Evolutionary conservation across 73 alveolate genomes (phyloP), one percentile per base, ranked within the genome.

Genomic region (Paramecium sexaurelia): DNA sequence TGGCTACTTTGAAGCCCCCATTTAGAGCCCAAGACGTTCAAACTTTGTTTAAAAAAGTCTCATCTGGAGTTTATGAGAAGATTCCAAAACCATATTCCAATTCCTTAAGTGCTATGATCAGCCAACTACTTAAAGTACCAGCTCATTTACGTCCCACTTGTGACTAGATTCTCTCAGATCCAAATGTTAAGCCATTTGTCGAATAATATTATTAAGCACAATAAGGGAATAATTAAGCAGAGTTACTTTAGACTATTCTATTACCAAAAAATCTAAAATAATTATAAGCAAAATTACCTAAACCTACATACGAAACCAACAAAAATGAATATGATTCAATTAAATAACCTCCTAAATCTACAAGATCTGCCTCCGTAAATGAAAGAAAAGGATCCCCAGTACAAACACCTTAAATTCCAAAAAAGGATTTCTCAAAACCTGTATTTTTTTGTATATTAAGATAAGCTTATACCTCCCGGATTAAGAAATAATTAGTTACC

Each of bases 1-100:
- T 93, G 96, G 91, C 95, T 26, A 45, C 96, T 27, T 55, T 92
- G 9, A 91, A 90, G 43, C 96, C 96, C 11, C 96, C 96, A 15
- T 93, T 93, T 55, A 71, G 95, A 56, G 96, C 96, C 1, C 26
- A 93, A 55, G 95, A 93, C 41, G 66, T 93, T 92, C 29, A 93
- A 68, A 87, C 92, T 8, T 68, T 93, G 19, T 94, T 85, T 69
- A 94, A 75, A 55, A 94, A 93, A 73, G 97, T 94, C 10, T 39
- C 71, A 20, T 69, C 91, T 85, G 97, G 97, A 10, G 93, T 85
- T 7, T 94, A 61, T 92, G 95, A 94, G 4, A 92, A 75, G 67
- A 51, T 94, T 0, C 95, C 94, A 11, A 57, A 61, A 35, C 19
- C 39, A 35, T 94, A 92, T 66, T 85, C 95, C 7, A 22, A 22